Base-by-base conservation (phyloP, 495 filamentous ascomycete genomes). In the Tuber aestivum region DNA sequence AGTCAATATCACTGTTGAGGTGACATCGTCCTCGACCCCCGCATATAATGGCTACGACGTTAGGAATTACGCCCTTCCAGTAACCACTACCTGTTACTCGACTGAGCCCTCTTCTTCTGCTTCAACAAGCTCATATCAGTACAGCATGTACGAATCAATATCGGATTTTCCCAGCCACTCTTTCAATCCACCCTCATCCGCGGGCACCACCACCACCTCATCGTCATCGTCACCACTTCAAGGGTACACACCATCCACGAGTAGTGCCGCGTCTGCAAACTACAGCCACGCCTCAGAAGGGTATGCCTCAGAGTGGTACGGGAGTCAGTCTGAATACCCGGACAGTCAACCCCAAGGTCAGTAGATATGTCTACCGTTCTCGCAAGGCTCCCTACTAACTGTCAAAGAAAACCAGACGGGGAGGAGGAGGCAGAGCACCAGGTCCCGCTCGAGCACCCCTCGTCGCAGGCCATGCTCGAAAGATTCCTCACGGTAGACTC, bases 1-100 rank as follows among this genome's bases (percentile, higher is more conserved):
- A 8, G 56, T 79, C 41, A 79, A 77, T 70, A 77, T 79, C 44
- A 79, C 78, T 4, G 72, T 79, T 40, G 78, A 79, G 70, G 72
- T 79, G 35, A 72, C 72, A 10, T 78, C 78, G 7, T 8, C 70
- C 41, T 78, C 72, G 18, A 40, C 76, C 8, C 70, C 69, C 44
- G 78, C 72, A 73, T 27, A 56, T 56, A 75, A 65, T 42, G 72
- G 72, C 72, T 70, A 72, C 72, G 72, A 78, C 45, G 77, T 74
- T 20, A 74, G 72, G 32, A 76, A 79, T 37, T 78, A 78, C 69
- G 50, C 74, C 56, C 74, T 65, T 32, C 78, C 76, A 37, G 78
- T 79, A 16, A 79, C 78, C 72, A 78, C 77, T 32, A 78, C 76
- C 41, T 79, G 78, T 41, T 79, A 79, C 48, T 79, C 78, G 45